A percentile compares a stretch with the other conserved stretches of the same genome.
Evolutionary conservation across 768 basidiomycete species (phyloP).

Genomic region (Agrocybe chaxingu): DNA sequence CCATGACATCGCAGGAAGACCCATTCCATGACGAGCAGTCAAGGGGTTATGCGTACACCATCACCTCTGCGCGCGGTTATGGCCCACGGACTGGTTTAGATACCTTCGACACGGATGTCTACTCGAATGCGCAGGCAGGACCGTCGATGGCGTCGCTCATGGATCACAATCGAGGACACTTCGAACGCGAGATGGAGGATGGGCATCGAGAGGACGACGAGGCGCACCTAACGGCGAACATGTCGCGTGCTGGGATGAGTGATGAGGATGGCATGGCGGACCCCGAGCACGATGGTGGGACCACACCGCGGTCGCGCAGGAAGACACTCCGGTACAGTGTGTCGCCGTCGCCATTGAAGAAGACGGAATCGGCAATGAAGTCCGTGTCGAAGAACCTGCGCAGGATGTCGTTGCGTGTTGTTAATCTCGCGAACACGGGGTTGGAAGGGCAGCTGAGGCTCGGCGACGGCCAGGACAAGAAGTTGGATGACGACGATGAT

Average conservation of each 20-base stretch:
- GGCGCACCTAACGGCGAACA: conserved; percentile 52
- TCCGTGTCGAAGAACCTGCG: conserved; percentile 54
- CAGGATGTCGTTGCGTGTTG: conserved; percentile 75
- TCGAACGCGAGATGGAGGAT: conserved; percentile 32
- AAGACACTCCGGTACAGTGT: conserved; percentile 50
- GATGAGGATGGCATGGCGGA: conserved; percentile 33
- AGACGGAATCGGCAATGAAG: conserved; percentile 57
- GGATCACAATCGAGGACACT: conserved; percentile 26
- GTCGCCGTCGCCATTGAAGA: conserved; percentile 57
- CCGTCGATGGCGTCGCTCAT: conserved; percentile 55
- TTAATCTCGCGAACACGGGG: conserved; percentile 65
- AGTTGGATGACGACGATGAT: conserved; percentile 31
- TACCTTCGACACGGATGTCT: conserved; percentile 23
- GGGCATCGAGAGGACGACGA: conserved; percentile 55
- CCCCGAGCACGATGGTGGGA: conserved; percentile 45
- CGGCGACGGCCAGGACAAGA: conserved; percentile 42
- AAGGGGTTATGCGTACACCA: conserved; percentile 28
- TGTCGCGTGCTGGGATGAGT: conserved; percentile 29
- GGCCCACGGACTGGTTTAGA: conserved; percentile 24
- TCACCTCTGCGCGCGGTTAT: conserved; percentile 27
- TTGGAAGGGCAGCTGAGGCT: conserved; percentile 59
- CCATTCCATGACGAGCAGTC: conserved; percentile 42
- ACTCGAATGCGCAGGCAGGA: conserved; percentile 40
- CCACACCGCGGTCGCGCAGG: conserved; percentile 35
- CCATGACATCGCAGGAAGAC: conserved; percentile 21